A percentile compares a stretch with the other conserved stretches of the same genome.
These are phyloP conservation scores for Craspedostauros australis DNA, from an alignment of 108 stramenopile species.

Conservation along the genomic window DNA sequence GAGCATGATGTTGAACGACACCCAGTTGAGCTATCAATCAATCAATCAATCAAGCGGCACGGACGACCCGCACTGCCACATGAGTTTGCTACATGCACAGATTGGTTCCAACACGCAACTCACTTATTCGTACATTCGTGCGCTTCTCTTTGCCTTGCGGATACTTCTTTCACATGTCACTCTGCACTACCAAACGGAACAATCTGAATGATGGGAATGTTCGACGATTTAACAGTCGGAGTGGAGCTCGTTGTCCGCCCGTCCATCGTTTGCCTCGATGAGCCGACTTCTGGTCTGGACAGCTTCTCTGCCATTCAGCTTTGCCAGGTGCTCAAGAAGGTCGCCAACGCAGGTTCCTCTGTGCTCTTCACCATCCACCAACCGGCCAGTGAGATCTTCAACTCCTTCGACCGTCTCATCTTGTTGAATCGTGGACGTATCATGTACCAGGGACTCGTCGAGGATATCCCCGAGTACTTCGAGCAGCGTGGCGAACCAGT, in stretches of 20 bases:
- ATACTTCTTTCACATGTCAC: too few relatives aligned
- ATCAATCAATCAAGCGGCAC: too few relatives aligned
- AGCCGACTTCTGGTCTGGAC: conserved; percentile 64
- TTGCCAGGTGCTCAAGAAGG: conserved; percentile 41
- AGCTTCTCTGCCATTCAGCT: conserved; percentile 42
- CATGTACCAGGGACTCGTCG: conserved; percentile 29
- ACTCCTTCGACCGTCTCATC: conserved; percentile 43
- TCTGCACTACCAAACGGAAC: too few relatives aligned
- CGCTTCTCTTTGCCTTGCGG: too few relatives aligned
- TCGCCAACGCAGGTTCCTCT: conserved; percentile 44
- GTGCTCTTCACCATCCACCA: conserved; percentile 67
- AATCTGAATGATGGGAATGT: not conserved
- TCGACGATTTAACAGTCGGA: not conserved
- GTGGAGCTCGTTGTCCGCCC: not conserved
- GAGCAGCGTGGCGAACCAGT: conserved; percentile 35
- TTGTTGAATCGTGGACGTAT: conserved; percentile 32
- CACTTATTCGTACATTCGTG: too few relatives aligned
- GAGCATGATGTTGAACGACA: too few relatives aligned
- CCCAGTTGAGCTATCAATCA: too few relatives aligned
- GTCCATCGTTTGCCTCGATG: conserved; percentile 2
- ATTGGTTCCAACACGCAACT: too few relatives aligned
- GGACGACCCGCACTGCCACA: too few relatives aligned
- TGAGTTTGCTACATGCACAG: too few relatives aligned
- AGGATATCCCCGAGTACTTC: conserved; percentile 37
- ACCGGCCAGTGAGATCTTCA: conserved; percentile 49